Evolutionary conservation across 148 eudicot species (phyloP), one percentile per base, ranked within the genome.

Genomic region (Persicaria maculosa): DNA sequence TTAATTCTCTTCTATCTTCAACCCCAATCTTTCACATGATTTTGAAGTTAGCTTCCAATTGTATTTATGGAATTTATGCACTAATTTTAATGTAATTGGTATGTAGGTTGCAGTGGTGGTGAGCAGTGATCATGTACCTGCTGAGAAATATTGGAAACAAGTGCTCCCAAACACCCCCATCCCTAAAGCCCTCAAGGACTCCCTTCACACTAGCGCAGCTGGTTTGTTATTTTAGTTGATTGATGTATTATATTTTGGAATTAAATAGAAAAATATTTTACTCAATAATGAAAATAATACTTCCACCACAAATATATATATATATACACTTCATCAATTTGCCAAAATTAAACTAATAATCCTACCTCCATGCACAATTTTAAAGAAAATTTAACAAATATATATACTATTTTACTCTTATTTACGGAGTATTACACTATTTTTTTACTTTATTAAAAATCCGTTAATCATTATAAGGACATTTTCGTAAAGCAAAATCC

Each of bases 111-210:
- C 81, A 45, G 9, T 80, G 74, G 82, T 85, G 17, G 83, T 65
- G 45, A 79, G 89, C 79, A 78, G 87, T 81, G 93, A 87, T 82
- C 72, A 77, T 73, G 36, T 75, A 68, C 55, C 89, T 1, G 50
- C 86, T 0, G 91, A 85, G 68, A 83, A 74, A 7, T 92, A 90
- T 68, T 90, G 97, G 97, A 86, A 83, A 20, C 78, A 81, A 4
- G 74, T 83, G 68, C 80, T 92, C 84, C 95, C 95, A 5, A 82
- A 90, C 76, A 82, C 95, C 71, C 86, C 81, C 61, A 87, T 90
- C 82, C 95, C 97, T 43, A 86, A 81, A 74, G 79, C 87, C 20
- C 73, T 92, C 36, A 77, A 74, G 20, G 86, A 87, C 15, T 82
- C 85, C 72, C 72, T 91, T 4, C 72, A 76, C 3, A 11, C 82